Base-by-base conservation (phyloP, 2,329 filamentous ascomycete species). In the Pseudogymnoascus sp. region DNA sequence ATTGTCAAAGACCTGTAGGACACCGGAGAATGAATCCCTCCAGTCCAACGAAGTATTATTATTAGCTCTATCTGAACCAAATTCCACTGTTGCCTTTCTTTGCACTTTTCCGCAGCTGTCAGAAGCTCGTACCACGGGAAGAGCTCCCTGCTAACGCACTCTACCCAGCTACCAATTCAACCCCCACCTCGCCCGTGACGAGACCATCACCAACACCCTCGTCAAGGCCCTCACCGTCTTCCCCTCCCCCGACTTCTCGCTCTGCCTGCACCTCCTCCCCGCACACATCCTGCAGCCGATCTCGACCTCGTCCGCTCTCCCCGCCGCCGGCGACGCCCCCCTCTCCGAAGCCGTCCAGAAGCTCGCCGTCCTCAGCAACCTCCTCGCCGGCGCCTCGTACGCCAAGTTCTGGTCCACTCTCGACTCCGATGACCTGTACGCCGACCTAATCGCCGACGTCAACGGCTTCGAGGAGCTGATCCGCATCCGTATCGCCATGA, bases 211-310 rank as follows among this genome's bases (percentile, higher is more conserved):
- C 83, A 98, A 98, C 84, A 90, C 98, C 80, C 91, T 99, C 76
- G 93, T 96, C 82, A 99, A 98, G 84, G 85, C 93, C 70, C 88
- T 99, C 75, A 96, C 93, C 70, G 90, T 96, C 80, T 99, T 99
- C 83, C 95, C 95, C 68, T 93, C 90, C 19, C 87, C 95, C 50
- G 93, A 98, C 78, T 99, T 98, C 86, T 89, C 88, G 71, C 91
- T 98, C 72, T 89, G 90, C 72, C 88, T 99, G 66, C 91, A 96
- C 75, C 91, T 99, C 68, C 92, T 99, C 73, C 91, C 92, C 67
- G 89, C 93, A 56, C 87, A 93, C 75, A 84, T 89, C 68, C 85
- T 92, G 68, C 84, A 84, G 14, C 86, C 84, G 63, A 77, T 82
- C 65, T 79, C 81, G 35, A 75, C 84, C 62, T 75, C 74, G 50